Evolutionary conservation across 179 eudicot species (phyloP).

Genomic region (Heliamphora pulchella): DNA sequence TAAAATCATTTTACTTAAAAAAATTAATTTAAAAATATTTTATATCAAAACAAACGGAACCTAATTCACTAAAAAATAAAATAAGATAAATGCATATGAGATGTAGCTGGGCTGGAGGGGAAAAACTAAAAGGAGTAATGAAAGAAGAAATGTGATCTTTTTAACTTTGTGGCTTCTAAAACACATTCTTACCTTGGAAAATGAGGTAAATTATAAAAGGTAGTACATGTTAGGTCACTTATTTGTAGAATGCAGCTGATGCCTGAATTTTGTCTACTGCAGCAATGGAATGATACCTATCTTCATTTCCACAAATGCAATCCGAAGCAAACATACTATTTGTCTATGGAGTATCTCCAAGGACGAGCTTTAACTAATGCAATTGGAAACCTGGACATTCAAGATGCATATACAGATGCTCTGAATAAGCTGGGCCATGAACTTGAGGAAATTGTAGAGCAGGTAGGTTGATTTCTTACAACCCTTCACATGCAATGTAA

Average conservation of each 20-base stretch:
- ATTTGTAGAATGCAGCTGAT: constrained; percentile 8
- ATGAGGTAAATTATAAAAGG: background rate
- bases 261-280: constrained; percentile 24
- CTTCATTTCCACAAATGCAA: constrained; percentile 72
- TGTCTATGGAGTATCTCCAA: constrained; percentile 97
- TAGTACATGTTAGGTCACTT: background rate
- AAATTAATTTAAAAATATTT: too few species aligned
- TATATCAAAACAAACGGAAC: background rate
- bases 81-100: background rate
- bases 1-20: too few species aligned
- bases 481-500: background rate
- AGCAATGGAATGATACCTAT: constrained; percentile 99
- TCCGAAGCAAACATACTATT: constrained; percentile 95
- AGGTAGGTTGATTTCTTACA: constrained; percentile 34
- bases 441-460: constrained; percentile 82
- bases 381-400: constrained; percentile 78
- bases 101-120: background rate
- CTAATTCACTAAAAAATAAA: background rate
- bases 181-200: background rate
- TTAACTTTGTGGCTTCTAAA: background rate
- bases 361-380: constrained; percentile 97
- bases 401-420: constrained; percentile 79
- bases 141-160: constrained; percentile 1
- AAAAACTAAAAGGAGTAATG: background rate
- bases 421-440: constrained; percentile 81